Conservation (phyloP, 2,329 filamentous ascomycete genomes). For the Torrubiella hemipterigena region DNA sequence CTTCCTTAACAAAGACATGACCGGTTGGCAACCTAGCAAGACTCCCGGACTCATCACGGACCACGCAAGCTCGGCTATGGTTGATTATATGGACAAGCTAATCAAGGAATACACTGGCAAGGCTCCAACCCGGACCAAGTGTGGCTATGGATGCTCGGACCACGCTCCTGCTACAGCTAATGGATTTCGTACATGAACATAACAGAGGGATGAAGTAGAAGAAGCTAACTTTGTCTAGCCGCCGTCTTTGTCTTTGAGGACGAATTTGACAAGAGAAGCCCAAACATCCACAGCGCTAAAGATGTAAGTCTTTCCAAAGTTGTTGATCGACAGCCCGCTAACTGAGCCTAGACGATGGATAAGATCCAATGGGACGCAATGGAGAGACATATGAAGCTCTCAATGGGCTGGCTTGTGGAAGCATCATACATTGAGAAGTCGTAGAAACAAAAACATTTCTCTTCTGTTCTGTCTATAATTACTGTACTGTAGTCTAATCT, state of each 20-base stretch:
- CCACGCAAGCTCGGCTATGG: conserved; percentile 28
- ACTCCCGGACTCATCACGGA: conserved; percentile 33
- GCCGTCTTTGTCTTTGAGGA: conserved; percentile 25
- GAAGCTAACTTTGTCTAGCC: conserved; percentile 12
- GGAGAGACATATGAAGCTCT: conserved; percentile 22
- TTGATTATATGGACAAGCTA: conserved; percentile 21
- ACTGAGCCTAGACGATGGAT: conserved; percentile 15
- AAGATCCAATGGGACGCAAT: conserved; percentile 23
- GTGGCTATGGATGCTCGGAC: conserved; percentile 34
- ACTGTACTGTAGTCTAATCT: no score
- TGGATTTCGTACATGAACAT: conserved; percentile 20
- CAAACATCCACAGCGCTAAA: conserved; percentile 19
- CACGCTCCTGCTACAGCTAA: conserved; percentile 22
- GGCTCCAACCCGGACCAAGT: conserved; percentile 19
- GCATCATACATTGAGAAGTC: no score
- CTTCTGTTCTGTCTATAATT: no score
- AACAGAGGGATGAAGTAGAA: neutral
- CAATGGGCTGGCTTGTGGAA: conserved; percentile 23
- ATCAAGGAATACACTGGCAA: conserved; percentile 18
- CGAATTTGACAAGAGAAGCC: conserved; percentile 14
- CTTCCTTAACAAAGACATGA: conserved; percentile 39
- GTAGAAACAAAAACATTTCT: no score
- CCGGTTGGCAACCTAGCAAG: conserved; percentile 33
- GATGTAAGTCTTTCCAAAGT: conserved; percentile 27
- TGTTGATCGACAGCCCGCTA: no score